Evolutionary conservation across 768 basidiomycete species (phyloP), one percentile per base, ranked within the genome.

Genomic region (Candolleomyces eurysporus): DNA sequence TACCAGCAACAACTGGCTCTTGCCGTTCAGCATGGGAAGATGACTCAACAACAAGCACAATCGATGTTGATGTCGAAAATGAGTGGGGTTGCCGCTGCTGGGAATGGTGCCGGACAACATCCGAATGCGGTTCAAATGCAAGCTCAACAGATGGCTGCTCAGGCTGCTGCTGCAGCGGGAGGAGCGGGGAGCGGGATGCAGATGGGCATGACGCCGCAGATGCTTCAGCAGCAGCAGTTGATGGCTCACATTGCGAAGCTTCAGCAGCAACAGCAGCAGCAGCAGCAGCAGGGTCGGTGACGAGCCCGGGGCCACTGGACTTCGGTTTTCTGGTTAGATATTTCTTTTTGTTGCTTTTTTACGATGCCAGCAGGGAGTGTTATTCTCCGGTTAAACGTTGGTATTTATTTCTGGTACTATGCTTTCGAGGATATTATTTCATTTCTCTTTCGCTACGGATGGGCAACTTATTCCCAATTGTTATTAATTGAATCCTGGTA

Each of bases 41-140:
- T 50, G 42, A 26, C 50, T 5, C 53, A 43, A n/a, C 58, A 60
- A 57, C 39, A 53, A 16, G 32, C 36, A 51, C 51, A 62, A 14
- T 22, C 39, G 54, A n/a, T 36, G 48, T 26, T 39, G 30, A 2
- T 14, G 19, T 32, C 16, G 36, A 62, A 26, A 43, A 58, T 49
- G 43, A 26, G 22, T 30, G 49, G 6, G 49, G 49, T 8, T 5
- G 49, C 21, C 10, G 49, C 21, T 22, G 30, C 10, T 9, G 49
- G 49, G 49, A n/a, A n/a, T 13, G 43, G 21, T 13, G 9, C 22
- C 3, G 19, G 21, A 19, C 45, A 36, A 36, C 36, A 49, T 32
- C 57, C 57, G 26, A 58, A 36, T 49, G 42, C 57, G 13, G 45
- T 39, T n/a, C 57, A 58, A 31, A 31, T 31, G 45, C 57, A 58